Evolutionary conservation across 495 filamentous ascomycete species (phyloP).

Genomic region (Aspergillus incahuasiensis): DNA sequence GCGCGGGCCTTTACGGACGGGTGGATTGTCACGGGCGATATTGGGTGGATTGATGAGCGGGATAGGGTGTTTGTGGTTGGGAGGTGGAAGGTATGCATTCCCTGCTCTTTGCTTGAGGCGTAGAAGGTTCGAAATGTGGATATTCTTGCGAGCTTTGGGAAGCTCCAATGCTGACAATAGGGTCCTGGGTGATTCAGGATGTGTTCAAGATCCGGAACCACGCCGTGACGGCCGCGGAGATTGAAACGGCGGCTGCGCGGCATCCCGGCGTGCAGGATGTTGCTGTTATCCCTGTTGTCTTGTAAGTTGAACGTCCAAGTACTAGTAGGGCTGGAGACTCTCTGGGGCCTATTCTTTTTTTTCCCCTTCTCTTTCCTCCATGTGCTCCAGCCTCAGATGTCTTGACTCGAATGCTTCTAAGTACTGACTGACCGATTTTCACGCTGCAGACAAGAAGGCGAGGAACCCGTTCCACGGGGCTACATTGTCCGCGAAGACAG

Average conservation of each 20-base stretch:
- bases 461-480: not conserved
- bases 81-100: conserved; percentile 57
- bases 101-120: not conserved
- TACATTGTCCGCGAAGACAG: not conserved
- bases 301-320: not conserved
- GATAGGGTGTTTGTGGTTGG: conserved; percentile 74
- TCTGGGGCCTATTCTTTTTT: too few species aligned
- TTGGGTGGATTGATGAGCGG: conserved; percentile 56
- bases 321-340: not conserved
- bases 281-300: not conserved
- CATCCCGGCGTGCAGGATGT: not conserved
- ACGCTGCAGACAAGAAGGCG: not conserved
- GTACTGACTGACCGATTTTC: too few species aligned
- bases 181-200: too few species aligned
- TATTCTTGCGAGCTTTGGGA: not conserved
- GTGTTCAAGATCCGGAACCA: not conserved
- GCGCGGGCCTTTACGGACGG: conserved; percentile 51
- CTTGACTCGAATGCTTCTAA: too few species aligned
- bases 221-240: not conserved
- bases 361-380: too few species aligned
- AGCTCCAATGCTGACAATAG: not conserved
- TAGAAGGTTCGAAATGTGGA: too few species aligned
- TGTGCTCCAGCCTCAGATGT: too few species aligned
- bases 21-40: conserved; percentile 77
- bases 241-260: not conserved